Evolutionary conservation across 1,139 yeast genomes (phyloP).

Genomic region (Tardiomyces blankii): DNA sequence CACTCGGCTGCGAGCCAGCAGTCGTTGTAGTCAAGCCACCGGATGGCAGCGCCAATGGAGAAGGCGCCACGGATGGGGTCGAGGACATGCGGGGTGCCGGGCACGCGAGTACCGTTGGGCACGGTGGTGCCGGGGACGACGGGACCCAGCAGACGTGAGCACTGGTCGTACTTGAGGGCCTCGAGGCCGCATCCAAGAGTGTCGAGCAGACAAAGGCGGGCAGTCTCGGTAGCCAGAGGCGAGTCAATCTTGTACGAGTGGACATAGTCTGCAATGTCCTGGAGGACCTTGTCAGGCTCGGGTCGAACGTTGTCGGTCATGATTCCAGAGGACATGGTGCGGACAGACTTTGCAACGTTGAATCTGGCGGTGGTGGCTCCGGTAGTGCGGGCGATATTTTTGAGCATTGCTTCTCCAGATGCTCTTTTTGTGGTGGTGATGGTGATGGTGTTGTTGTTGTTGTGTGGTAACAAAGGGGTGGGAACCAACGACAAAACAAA

Average conservation of each 20-base stretch:
- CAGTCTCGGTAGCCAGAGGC: conserved; percentile 39
- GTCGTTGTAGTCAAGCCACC: conserved; percentile 52
- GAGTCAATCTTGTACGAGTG: conserved; percentile 38
- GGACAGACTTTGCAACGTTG: not conserved
- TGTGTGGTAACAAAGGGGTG: too few species aligned
- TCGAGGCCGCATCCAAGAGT: conserved; percentile 54
- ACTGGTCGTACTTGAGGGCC: conserved; percentile 43
- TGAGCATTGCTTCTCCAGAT: not conserved
- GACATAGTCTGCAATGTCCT: conserved; percentile 40
- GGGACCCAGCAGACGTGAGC: conserved; percentile 39
- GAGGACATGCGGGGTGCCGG: conserved; percentile 39
- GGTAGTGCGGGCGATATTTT: not conserved
- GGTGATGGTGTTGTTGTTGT: not conserved
- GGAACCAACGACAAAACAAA: too few species aligned
- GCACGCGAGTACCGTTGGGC: conserved; percentile 42
- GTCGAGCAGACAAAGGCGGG: conserved; percentile 42
- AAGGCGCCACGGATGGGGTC: conserved; percentile 51
- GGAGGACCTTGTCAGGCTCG: conserved; percentile 36
- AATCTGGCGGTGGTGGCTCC: conserved; percentile 3
- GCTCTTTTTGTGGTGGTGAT: not conserved
- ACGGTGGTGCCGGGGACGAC: conserved; percentile 44
- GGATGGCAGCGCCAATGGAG: conserved; percentile 42
- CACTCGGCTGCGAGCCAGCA: conserved; percentile 59
- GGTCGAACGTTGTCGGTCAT: conserved; percentile 38
- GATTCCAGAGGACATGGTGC: conserved; percentile 12